Conservation (phyloP, 1,284 basidiomycete species). For the Heliocybe sulcata region DNA sequence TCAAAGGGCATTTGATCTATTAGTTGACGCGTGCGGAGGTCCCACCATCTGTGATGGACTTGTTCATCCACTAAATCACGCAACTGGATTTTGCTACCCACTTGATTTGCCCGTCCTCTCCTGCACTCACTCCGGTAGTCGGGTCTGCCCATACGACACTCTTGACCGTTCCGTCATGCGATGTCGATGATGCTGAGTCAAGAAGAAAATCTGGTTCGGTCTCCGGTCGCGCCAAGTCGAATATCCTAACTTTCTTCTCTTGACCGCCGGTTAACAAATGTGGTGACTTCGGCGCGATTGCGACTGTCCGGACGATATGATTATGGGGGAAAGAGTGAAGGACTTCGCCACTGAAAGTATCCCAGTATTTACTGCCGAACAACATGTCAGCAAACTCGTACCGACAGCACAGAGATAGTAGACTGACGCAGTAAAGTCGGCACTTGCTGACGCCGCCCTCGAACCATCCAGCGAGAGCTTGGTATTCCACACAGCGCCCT, state of each 20-base stretch:
- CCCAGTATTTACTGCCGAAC: constrained; percentile 86
- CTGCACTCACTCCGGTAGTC: constrained; percentile 81
- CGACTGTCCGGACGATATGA: constrained; percentile 96
- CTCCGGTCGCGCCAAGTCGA: constrained; percentile 81
- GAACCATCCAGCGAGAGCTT: constrained; percentile 87
- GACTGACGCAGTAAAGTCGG: constrained; percentile 94
- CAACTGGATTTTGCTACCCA: constrained; percentile 21
- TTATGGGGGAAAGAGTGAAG: constrained; percentile 95
- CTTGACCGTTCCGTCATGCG: constrained; percentile 88
- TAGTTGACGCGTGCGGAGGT: constrained; percentile 72
- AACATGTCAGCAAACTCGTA: constrained; percentile 6
- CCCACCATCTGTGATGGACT: constrained; percentile 80
- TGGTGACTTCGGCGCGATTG: constrained; percentile 62
- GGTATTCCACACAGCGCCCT: constrained; percentile 97
- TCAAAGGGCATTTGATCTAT: constrained; percentile 71
- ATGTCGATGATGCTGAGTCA: constrained; percentile 43
- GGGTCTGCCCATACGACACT: constrained; percentile 91
- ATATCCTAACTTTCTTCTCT: constrained; percentile 96
- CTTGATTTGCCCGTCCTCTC: constrained; percentile 90
- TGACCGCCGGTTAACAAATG: constrained; percentile 90
- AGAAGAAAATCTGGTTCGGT: constrained; percentile 79
- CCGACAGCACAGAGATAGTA: neutral
- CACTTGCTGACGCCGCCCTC: constrained; percentile 88
- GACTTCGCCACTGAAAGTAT: constrained; percentile 82
- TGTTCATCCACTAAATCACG: neutral